Conservation (phyloP, 805 yeast genomes). For the Candida verbasci region DNA sequence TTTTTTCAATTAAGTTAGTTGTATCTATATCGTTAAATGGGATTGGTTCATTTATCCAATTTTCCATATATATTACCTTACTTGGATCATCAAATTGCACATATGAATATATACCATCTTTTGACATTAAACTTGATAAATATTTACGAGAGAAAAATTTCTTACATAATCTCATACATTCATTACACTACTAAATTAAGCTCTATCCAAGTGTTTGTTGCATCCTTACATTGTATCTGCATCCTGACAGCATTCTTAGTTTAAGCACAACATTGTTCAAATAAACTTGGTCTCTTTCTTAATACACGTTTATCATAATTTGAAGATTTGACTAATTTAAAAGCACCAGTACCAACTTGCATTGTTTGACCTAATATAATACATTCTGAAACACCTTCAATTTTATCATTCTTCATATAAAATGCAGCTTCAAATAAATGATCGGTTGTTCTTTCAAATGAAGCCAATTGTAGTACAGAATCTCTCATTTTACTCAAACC, state of each 20-base stretch:
- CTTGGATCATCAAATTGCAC: conserved; percentile 35
- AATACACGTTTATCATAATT: conserved; percentile 41
- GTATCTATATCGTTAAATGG: conserved; percentile 42
- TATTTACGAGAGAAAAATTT: background rate
- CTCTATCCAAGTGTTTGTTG: no score
- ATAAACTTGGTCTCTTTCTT: conserved; percentile 39
- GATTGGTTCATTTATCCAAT: conserved; percentile 37
- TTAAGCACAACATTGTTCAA: conserved; percentile 28
- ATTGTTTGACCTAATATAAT: conserved; percentile 96
- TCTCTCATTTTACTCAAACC: conserved; percentile 99
- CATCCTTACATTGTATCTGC: no score
- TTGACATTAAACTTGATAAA: conserved; percentile 5
- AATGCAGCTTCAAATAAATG: conserved; percentile 97
- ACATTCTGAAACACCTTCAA: conserved; percentile 97
- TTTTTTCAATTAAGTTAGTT: conserved; percentile 31
- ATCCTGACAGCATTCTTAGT: no score
- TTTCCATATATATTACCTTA: conserved; percentile 38
- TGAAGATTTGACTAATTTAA: conserved; percentile 70
- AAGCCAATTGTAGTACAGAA: conserved; percentile 92
- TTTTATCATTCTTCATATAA: conserved; percentile 91
- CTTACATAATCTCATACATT: conserved; percentile 2
- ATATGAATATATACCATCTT: conserved; percentile 23
- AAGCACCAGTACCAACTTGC: conserved; percentile 96
- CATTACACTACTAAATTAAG: background rate
- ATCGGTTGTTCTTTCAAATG: conserved; percentile 97